These are phyloP conservation scores for Ephemerocybe angulata DNA, from an alignment of 768 basidiomycete genomes.

Conservation along the genomic window DNA sequence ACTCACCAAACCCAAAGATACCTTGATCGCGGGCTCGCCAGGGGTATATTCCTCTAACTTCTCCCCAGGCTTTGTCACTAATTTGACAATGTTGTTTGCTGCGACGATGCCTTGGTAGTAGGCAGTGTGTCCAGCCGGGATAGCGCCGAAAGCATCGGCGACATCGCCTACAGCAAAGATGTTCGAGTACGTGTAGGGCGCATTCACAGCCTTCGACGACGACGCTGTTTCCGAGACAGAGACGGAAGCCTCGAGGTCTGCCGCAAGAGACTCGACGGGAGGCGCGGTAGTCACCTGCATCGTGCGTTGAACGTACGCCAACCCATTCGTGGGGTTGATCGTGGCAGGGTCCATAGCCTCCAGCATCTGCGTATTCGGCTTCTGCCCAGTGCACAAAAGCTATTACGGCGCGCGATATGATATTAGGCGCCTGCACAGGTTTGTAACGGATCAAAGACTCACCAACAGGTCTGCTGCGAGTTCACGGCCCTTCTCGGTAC, in stretches of 20 bases:
- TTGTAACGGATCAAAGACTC: constrained; percentile 17
- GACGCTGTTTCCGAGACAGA: constrained; percentile 7
- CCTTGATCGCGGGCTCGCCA: constrained; percentile 52
- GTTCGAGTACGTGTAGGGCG: constrained; percentile 44
- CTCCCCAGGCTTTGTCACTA: constrained; percentile 31
- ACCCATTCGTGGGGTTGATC: constrained; percentile 34
- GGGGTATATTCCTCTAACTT: constrained; percentile 46
- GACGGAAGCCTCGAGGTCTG: constrained; percentile 8
- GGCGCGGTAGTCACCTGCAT: constrained; percentile 43
- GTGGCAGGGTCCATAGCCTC: constrained; percentile 37
- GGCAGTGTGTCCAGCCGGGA: constrained; percentile 56
- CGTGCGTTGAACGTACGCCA: constrained; percentile 45
- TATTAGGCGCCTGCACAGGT: neutral
- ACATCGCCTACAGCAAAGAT: constrained; percentile 63
- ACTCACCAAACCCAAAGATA: constrained; percentile 57
- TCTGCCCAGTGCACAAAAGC: constrained; percentile 62
- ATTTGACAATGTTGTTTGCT: constrained; percentile 48
- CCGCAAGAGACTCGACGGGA: neutral
- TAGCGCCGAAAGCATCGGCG: constrained; percentile 62
- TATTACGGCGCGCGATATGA: constrained; percentile 13
- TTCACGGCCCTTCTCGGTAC: constrained; percentile 36
- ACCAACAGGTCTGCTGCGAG: constrained; percentile 53
- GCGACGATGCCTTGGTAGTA: constrained; percentile 53
- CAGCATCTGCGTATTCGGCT: constrained; percentile 51
- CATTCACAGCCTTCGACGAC: neutral